Conservation (phyloP, 805 yeast species). For the Hanseniaspora mollemarum region DNA sequence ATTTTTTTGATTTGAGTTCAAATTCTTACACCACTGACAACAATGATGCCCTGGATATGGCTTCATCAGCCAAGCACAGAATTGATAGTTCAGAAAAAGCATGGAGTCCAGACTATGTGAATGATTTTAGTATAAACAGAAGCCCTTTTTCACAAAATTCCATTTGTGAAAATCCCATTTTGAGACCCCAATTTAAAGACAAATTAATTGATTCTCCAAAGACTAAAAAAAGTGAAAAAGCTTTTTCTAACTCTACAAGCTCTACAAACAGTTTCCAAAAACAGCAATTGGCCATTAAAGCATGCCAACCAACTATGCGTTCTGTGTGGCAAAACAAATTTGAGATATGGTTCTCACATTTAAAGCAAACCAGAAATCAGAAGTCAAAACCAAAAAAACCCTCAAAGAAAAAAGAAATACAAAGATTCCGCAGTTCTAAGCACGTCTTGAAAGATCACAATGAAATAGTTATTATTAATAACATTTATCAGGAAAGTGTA, state of each 20-base stretch:
- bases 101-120: neutral
- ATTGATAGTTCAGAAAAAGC: neutral
- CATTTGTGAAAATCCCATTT: neutral
- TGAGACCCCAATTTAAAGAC: neutral
- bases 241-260: neutral
- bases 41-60: too few species aligned
- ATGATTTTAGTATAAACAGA: neutral
- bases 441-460: neutral
- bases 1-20: too few species aligned
- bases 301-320: neutral
- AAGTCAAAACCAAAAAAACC: too few species aligned
- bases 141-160: neutral
- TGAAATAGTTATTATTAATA: too few species aligned
- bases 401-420: neutral
- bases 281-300: neutral
- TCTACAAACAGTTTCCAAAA: neutral
- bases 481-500: too few species aligned
- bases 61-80: too few species aligned
- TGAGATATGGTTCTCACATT: conserved; percentile 6
- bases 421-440: neutral
- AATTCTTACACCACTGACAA: too few species aligned
- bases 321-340: conserved; percentile 7
- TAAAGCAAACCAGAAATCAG: too few species aligned
- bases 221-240: neutral
- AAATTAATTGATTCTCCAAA: conserved; percentile 6